These are phyloP conservation scores for Citrus sp. DNA, from an alignment of 345 rosid genomes.

Conservation along the genomic window DNA sequence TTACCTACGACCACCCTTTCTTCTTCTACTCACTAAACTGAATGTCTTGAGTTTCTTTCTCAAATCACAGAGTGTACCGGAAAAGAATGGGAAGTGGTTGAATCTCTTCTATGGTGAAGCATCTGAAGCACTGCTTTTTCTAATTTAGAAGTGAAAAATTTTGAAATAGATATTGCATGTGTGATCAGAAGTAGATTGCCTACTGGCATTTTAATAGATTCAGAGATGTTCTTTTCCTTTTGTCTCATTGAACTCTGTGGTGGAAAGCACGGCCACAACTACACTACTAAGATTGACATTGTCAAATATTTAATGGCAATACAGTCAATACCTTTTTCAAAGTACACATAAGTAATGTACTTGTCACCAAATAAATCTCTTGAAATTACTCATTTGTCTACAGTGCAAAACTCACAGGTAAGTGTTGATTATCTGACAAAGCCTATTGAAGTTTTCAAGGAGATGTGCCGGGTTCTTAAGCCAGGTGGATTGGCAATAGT, in stretches of 20 bases:
- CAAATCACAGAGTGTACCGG: too few species aligned
- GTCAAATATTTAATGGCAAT: background rate
- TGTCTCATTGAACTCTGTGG: background rate
- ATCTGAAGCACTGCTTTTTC: too few species aligned
- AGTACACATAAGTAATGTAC: background rate
- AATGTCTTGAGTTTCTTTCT: too few species aligned
- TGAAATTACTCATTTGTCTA: background rate
- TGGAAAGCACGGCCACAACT: background rate
- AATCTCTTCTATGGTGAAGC: too few species aligned
- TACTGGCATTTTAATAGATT: too few species aligned
- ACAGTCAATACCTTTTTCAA: too few species aligned
- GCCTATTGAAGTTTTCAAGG: conserved; percentile 79
- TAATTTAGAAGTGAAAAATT: background rate
- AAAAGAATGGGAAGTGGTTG: too few species aligned
- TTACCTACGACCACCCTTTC: too few species aligned
- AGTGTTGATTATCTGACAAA: conserved; percentile 86
- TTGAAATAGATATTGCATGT: background rate
- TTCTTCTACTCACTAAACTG: too few species aligned
- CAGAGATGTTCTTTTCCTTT: background rate
- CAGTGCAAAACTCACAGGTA: conserved; percentile 43
- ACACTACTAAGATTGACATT: background rate
- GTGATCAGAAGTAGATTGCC: background rate
- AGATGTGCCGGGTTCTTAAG: conserved; percentile 74
- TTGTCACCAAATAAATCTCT: background rate
- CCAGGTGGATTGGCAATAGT: conserved; percentile 80